Evolutionary conservation across 208 protist genomes (phyloP), one percentile per base, ranked within the genome.

Genomic region (Leishmania gerbilli): DNA sequence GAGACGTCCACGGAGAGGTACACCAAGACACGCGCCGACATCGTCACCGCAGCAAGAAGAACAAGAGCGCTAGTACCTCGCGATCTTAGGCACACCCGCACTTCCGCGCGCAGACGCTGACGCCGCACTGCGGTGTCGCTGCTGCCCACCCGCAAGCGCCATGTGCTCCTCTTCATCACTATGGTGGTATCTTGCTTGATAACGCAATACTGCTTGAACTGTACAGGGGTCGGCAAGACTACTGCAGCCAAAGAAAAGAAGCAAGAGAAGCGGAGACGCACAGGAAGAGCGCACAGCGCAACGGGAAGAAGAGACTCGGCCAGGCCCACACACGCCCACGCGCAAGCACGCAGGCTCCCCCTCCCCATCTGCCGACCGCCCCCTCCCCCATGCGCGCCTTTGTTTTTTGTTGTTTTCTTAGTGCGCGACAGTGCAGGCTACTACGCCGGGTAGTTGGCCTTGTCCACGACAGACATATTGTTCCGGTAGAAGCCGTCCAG

Each of bases 401-500:
- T 17, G 21, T 37, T 27, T 51, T 34, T 65, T 27, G 31, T 51
- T 49, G 45, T 2, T 31, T 76, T 19, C 31, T 1, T n/a, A 21
- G 31, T 19, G 5, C 6, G 15, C 19, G 19, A n/a, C 24, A 21
- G 40, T 34, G 49, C n/a, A 55, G 8, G n/a, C 71, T 76, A 76
- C 31, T 76, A 40, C 2, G 71, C 31, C 31, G 74, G 74, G 75
- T 85, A 90, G 85, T 92, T 88, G 74, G 77, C 65, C 9, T 76
- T 79, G 67, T 94, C 86, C n/a, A 90, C 82, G 13, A 76, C 60
- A 40, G n/a, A 60, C 49, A 86, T 24, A 40, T 95, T 89, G 68
- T 89, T 93, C 4, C 88, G n/a, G 84, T 95, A 88, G 75, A 87
- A 91, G 58, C 92, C 94, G 5, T 78, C 77, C 37, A 87, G 60